Percentiles rank a stretch among this genome's conserved stretches.
These are phyloP conservation scores for Colletotrichum nymphaeae DNA, from an alignment of 2,329 filamentous ascomycete species.

Conservation along the genomic window DNA sequence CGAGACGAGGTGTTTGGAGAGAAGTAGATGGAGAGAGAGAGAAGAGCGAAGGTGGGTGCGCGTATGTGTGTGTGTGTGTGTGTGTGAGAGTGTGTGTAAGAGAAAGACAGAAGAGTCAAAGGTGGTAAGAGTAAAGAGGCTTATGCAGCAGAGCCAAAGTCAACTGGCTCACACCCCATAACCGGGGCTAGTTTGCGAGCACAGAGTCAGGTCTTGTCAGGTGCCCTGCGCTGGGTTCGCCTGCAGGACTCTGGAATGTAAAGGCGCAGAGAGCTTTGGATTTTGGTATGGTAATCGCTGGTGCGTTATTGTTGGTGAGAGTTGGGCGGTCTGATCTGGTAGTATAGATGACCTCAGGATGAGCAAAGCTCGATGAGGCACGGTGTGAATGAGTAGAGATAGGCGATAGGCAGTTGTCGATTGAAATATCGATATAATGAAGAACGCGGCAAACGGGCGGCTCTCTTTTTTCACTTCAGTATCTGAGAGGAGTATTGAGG, in stretches of 20 bases:
- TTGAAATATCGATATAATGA: background rate
- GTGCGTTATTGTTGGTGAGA: background rate
- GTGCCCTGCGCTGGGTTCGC: slow-evolving; percentile 33
- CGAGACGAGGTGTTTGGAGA: slow-evolving; percentile 1
- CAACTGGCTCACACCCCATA: slow-evolving; percentile 24
- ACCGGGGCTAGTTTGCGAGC: slow-evolving; percentile 36
- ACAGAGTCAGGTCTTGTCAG: slow-evolving; percentile 36
- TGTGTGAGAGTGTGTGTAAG: background rate
- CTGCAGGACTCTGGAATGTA: slow-evolving; percentile 22
- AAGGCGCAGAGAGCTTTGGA: slow-evolving; percentile 27
- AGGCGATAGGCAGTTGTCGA: background rate
- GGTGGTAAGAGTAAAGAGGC: slow-evolving; percentile 21
- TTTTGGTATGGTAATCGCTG: background rate
- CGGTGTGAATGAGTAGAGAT: background rate
- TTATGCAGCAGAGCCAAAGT: slow-evolving; percentile 32
- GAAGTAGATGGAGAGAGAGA: background rate
- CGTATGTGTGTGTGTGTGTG: background rate
- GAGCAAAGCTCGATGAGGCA: background rate
- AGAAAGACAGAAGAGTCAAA: background rate
- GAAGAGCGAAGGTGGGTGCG: background rate
- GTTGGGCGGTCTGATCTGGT: background rate
- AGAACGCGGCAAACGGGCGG: background rate
- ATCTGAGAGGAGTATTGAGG: background rate
- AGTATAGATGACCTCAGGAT: background rate
- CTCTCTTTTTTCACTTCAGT: background rate